Evolutionary conservation across 2,329 filamentous ascomycete species (phyloP).

Genomic region (Ascocoryne sarcoides): DNA sequence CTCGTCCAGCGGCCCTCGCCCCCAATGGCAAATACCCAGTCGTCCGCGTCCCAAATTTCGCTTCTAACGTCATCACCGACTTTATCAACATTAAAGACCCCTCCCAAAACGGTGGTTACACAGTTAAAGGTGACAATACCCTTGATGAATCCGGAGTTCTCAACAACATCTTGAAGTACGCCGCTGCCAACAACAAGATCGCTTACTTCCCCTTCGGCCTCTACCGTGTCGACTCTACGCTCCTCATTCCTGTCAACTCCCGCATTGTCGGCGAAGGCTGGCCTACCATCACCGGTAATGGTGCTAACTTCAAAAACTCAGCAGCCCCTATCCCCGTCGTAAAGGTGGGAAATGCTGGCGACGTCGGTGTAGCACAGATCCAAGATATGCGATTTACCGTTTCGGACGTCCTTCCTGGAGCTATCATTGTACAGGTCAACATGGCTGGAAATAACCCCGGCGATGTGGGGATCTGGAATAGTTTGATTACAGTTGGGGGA

Average conservation of each 20-base stretch:
- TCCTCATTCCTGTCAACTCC: conserved; percentile 39
- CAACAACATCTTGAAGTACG: conserved; percentile 27
- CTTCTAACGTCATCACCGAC: conserved; percentile 32
- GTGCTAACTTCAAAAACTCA: conserved; percentile 35
- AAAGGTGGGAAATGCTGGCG: conserved; percentile 40
- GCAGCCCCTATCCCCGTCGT: conserved; percentile 38
- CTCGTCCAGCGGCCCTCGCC: conserved; percentile 20
- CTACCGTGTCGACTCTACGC: conserved; percentile 38
- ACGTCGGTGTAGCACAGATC: conserved; percentile 42
- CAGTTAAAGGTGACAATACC: conserved; percentile 35
- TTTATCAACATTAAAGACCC: conserved; percentile 40
- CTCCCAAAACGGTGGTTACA: conserved; percentile 20
- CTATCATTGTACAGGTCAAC: conserved; percentile 41
- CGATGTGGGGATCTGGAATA: conserved; percentile 43
- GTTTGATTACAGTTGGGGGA: conserved; percentile 38
- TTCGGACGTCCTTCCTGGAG: conserved; percentile 34
- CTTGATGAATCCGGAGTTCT: conserved; percentile 29
- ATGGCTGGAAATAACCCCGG: conserved; percentile 37
- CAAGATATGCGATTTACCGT: conserved; percentile 45
- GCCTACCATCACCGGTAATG: conserved; percentile 40
- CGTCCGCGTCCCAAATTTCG: conserved; percentile 34
- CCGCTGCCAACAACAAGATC: conserved; percentile 20
- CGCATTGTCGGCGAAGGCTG: conserved; percentile 47
- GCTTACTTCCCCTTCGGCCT: conserved; percentile 36
- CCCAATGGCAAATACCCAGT: conserved; percentile 34